Conservation (phyloP, 129 eudicot species). For the Pittosporum tobira region DNA sequence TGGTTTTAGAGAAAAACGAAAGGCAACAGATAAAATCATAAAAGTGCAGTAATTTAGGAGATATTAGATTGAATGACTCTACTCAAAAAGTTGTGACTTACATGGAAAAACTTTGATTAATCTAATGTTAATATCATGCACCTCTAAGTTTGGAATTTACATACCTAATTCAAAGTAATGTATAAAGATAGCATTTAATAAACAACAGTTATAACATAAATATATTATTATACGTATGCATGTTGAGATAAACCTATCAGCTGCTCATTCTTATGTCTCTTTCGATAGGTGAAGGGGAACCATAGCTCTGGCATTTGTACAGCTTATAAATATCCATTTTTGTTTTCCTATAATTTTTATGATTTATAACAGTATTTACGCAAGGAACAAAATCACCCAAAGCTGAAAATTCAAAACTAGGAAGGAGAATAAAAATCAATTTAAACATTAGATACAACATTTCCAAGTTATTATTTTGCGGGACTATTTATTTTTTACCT, state of each 20-base stretch:
- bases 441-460: too few relatives aligned
- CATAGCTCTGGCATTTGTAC: neutral
- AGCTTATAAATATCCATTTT: neutral
- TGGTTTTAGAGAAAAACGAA: neutral
- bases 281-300: neutral
- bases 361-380: too few relatives aligned
- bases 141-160: neutral
- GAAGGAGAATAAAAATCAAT: too few relatives aligned
- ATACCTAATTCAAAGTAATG: neutral
- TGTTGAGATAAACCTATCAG: neutral
- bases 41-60: neutral
- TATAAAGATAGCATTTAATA: neutral
- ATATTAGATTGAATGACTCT: too few relatives aligned
- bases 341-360: too few relatives aligned
- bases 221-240: neutral
- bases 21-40: neutral
- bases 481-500: constrained; percentile 14
- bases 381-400: too few relatives aligned
- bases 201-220: neutral
- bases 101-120: neutral
- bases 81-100: too few relatives aligned
- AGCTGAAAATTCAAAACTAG: too few relatives aligned
- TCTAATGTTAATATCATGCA: neutral
- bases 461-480: neutral
- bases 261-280: neutral